Percentiles rank a stretch among this genome's conserved stretches.
Conservation (phyloP, 2,329 filamentous ascomycete species). For the Botrytis fabae region DNA sequence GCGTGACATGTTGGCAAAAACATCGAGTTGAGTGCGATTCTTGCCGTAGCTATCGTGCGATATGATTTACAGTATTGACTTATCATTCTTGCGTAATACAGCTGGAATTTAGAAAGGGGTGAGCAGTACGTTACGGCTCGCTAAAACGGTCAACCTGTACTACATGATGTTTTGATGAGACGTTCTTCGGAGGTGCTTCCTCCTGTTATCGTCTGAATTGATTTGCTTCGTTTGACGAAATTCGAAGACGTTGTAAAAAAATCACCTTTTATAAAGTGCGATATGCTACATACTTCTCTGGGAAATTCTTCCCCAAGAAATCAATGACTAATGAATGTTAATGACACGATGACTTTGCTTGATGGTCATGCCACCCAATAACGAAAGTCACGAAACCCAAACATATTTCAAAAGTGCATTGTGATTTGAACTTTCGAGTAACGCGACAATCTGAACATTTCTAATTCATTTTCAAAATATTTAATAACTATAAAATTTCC, state of each 20-base stretch:
- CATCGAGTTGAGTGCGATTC: not conserved
- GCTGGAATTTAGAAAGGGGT: accelerated
- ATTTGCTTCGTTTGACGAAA: not conserved
- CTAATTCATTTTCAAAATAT: not conserved
- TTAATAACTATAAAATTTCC: not conserved
- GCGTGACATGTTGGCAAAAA: not conserved
- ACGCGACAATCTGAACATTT: not conserved
- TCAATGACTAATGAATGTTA: not conserved
- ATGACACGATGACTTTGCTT: not conserved
- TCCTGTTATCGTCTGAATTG: not conserved
- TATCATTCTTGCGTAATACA: accelerated
- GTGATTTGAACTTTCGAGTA: accelerated
- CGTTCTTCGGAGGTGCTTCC: not conserved
- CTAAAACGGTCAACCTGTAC: accelerated
- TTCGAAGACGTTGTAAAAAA: no score
- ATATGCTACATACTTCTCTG: no score
- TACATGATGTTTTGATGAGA: no score
- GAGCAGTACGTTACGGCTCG: not conserved
- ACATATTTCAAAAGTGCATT: not conserved
- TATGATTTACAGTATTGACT: accelerated
- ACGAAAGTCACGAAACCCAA: not conserved
- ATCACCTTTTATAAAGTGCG: no score
- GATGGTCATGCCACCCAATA: not conserved
- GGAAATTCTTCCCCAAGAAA: not conserved
- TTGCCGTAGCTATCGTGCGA: not conserved